Evolutionary conservation across 73 alveolate species (phyloP).

Genomic region (Uronychia binucleata): DNA sequence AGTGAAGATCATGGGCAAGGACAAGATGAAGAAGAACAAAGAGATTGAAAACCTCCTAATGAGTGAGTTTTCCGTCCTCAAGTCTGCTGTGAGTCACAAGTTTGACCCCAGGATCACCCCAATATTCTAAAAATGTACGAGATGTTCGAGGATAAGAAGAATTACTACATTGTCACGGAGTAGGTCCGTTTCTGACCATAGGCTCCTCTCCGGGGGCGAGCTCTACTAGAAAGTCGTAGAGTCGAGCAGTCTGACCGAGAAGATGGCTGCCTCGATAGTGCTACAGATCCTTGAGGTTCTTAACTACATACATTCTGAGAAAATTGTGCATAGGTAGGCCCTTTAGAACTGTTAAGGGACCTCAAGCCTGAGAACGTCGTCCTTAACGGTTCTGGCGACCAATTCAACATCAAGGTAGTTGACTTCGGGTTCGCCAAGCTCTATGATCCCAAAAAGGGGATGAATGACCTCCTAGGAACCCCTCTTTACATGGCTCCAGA

Average conservation of each 20-base stretch:
- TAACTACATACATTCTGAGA: constrained; percentile 42
- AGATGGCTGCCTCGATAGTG: constrained; percentile 70
- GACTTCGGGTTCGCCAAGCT: constrained; percentile 60
- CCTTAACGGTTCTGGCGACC: constrained; percentile 21
- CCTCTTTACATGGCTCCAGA: constrained; percentile 81
- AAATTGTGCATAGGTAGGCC: constrained; percentile 51
- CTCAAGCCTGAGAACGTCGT: constrained; percentile 60
- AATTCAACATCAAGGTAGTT: constrained; percentile 24
- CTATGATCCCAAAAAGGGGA: constrained; percentile 35
- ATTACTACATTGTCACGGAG: constrained; percentile 70
- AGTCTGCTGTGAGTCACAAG: not conserved
- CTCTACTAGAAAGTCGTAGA: constrained; percentile 64
- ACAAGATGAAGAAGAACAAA: not conserved
- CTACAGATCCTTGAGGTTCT: constrained; percentile 59
- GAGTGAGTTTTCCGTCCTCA: constrained; percentile 1
- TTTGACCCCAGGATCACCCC: constrained; percentile 63
- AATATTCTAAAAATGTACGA: constrained; percentile 77
- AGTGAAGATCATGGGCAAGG: not conserved
- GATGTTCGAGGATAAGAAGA: constrained; percentile 71
- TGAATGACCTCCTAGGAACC: constrained; percentile 52
- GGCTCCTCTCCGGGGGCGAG: constrained; percentile 79
- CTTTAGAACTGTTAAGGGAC: no score
- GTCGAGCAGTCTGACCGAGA: constrained; percentile 57
- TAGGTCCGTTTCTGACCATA: not conserved
- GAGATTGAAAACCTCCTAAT: not conserved